A percentile compares a stretch with the other conserved stretches of the same genome.
Conservation (phyloP, 139 green algal species). For the Picochlorum sp. region DNA sequence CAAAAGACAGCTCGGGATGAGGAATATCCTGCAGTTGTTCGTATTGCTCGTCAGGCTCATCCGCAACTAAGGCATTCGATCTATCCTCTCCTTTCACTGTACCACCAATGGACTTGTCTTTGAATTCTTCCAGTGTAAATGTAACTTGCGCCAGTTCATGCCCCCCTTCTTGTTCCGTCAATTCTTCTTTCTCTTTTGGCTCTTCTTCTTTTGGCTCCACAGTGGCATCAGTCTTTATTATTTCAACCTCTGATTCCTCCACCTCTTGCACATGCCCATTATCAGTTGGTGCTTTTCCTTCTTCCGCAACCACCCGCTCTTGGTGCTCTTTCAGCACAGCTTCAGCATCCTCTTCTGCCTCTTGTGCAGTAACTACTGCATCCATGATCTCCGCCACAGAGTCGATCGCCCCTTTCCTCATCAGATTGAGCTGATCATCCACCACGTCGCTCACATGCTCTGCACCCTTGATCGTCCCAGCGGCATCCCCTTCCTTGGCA, state of each 20-base stretch:
- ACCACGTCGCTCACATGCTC: neutral
- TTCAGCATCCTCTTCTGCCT: neutral
- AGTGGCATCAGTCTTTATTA: neutral
- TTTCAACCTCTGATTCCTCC: neutral
- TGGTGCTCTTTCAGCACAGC: neutral
- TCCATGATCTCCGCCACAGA: slow-evolving; percentile 17
- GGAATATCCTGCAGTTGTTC: neutral
- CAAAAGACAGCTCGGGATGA: slow-evolving; percentile 6
- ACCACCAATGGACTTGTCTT: neutral
- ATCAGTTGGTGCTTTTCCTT: neutral
- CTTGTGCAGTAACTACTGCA: slow-evolving; percentile 3
- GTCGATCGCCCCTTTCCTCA: slow-evolving; percentile 8
- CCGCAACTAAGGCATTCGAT: neutral
- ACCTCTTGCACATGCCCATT: neutral
- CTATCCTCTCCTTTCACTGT: neutral
- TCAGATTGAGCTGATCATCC: slow-evolving; percentile 12
- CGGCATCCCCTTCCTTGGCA: neutral
- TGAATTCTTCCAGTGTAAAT: neutral
- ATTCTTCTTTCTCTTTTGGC: neutral
- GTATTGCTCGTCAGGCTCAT: slow-evolving; percentile 5
- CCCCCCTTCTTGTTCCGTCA: neutral
- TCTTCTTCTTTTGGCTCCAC: neutral
- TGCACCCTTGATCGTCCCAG: neutral
- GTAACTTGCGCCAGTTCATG: neutral
- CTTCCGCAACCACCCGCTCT: neutral